phyloP scores from a whole-genome alignment of 305 asterid species.

The Fraxinus platypoda region DNA sequence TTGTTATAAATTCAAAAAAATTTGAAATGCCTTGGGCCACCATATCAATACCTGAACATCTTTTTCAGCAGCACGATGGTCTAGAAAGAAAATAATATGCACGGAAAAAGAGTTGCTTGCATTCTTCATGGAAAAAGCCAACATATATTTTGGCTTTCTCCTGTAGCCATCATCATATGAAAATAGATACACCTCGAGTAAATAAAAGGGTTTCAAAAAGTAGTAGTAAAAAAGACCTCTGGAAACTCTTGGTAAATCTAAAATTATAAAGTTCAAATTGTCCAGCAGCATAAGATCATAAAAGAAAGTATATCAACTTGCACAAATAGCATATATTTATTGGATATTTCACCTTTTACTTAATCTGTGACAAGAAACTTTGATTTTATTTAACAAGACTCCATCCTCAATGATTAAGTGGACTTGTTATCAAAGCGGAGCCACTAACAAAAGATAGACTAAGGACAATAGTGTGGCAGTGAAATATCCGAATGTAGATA shows the following conservation, averaged over 20 bases:
- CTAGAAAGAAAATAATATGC: not conserved
- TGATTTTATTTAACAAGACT: not conserved
- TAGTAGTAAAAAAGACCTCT: not conserved
- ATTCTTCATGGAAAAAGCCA: not conserved
- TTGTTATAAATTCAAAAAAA: not conserved
- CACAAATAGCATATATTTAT: not conserved
- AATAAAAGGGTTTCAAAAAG: not conserved
- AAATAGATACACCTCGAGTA: not conserved
- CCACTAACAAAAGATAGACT: not conserved
- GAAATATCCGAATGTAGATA: not conserved
- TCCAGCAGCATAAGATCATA: not conserved
- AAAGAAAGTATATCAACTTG: not conserved
- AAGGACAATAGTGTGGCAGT: not conserved
- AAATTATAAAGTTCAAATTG: not conserved
- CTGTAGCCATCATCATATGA: not conserved
- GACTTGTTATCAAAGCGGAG: not conserved
- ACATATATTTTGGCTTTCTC: not conserved
- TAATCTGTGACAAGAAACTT: not conserved
- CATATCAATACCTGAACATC: not conserved
- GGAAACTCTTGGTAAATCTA: not conserved
- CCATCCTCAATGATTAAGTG: not conserved
- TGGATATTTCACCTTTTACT: not conserved
- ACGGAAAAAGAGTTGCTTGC: not conserved
- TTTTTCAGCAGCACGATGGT: not conserved
- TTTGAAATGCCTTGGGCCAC: not conserved